Percentiles rank a stretch among this genome's conserved stretches.
These are phyloP conservation scores for Entomortierella beljakovae DNA, from an alignment of 192 early-diverging fungal genomes.

Conservation along the genomic window DNA sequence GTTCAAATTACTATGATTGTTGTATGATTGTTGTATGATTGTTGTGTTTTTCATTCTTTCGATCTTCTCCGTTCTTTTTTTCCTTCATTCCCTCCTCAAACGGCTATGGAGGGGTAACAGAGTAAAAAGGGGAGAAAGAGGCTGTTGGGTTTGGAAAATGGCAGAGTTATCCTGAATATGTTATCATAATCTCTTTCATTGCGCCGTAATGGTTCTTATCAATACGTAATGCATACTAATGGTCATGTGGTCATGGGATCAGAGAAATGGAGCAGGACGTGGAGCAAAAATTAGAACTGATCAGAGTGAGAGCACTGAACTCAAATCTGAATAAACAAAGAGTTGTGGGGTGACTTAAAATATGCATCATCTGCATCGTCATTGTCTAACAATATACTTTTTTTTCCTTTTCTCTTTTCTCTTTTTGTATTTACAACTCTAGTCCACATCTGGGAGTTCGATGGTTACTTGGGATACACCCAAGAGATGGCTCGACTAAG, in stretches of 20 bases:
- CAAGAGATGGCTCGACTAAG: slow-evolving; percentile 70
- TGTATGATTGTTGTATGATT: neutral
- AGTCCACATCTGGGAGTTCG: slow-evolving; percentile 97
- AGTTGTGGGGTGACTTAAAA: too few relatives aligned
- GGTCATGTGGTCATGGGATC: slow-evolving; percentile 6
- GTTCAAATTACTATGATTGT: slow-evolving; percentile 4
- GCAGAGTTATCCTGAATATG: neutral
- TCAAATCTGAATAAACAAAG: slow-evolving; percentile 9
- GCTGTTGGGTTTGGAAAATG: neutral
- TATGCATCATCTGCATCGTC: too few relatives aligned
- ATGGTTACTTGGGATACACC: slow-evolving; percentile 86
- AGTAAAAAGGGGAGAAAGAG: neutral
- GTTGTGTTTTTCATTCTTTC: too few relatives aligned
- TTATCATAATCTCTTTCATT: neutral
- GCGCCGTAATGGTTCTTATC: neutral
- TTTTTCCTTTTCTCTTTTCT: neutral
- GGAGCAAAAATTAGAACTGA: neutral
- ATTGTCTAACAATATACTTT: neutral
- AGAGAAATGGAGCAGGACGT: neutral
- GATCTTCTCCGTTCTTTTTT: neutral
- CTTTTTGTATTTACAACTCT: slow-evolving; percentile 5
- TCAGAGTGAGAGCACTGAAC: slow-evolving; percentile 19
- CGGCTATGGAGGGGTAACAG: too few relatives aligned
- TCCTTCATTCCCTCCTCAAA: too few relatives aligned
- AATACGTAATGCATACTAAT: neutral